Base-by-base conservation (phyloP, 2,329 filamentous ascomycete genomes). In the Epicoccum sorghinum region DNA sequence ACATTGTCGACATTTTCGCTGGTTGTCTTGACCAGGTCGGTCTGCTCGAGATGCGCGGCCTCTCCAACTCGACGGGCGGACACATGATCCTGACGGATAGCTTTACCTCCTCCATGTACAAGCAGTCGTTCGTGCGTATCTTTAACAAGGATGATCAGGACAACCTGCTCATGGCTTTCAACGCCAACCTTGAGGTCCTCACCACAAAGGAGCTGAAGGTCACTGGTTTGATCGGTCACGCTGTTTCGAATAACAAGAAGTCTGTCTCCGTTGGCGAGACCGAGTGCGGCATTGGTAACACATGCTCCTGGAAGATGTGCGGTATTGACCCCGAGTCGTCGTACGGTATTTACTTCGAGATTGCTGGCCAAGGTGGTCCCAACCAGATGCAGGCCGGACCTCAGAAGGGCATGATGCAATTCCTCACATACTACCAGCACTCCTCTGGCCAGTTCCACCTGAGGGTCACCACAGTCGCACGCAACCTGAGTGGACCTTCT, bases 271-370 rank as follows among this genome's bases (percentile, higher is more conserved):
- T 99, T 10, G 95, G 95, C 47, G 95, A 99, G 79, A 98, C 95
- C 0, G 95, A 99, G 74, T 97, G 93, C 68, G 95, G 95, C 69
- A 97, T 99, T 66, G 95, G 95, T 61, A 98, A 98, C 73, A 99
- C 95, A 0, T 98, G 93, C 77, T 93, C 93, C 3, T 99, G 95
- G 95, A 99, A 99, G 79, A 97, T 99, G 93, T 98, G 95, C 69
- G 93, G 92, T 64, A 97, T 99, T 64, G 93, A 98, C 67, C 95
- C 95, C 9, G 89, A 87, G 50, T 87, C 95, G 29, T 97, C 92
- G 69, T 98, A 98, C 68, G 95, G 92, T 57, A 85, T 99, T 59
- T 99, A 98, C 78, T 99, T 98, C 67, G 95, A 99, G 76, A 96
- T 99, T 71, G 93, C 95, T 41, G 91, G 90, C 66, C 95, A 98